phyloP scores from a whole-genome alignment of 2,329 filamentous ascomycete species.

The Orbilia javanica region DNA sequence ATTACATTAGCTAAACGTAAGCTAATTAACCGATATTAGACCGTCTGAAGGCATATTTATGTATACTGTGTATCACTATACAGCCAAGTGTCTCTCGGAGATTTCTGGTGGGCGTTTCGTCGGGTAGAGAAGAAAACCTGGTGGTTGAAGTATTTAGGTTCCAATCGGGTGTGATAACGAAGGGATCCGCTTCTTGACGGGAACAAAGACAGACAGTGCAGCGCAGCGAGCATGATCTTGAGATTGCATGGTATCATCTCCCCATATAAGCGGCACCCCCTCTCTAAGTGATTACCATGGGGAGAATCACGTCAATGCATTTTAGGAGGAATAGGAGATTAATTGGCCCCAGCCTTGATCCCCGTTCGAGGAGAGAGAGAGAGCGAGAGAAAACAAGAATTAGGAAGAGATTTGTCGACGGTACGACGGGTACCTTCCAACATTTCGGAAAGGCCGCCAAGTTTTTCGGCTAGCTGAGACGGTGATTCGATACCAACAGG shows the following conservation, averaged over 20 bases:
- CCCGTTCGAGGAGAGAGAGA: too few species aligned
- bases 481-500: slow-evolving; percentile 29
- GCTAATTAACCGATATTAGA: neutral
- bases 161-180: slow-evolving; percentile 28
- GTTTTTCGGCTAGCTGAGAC: slow-evolving; percentile 45
- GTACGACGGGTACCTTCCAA: neutral
- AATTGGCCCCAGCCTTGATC: neutral
- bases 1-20: neutral
- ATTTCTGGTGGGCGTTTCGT: neutral
- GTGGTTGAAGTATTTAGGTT: neutral
- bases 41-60: neutral
- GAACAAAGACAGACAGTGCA: neutral
- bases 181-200: slow-evolving; percentile 9
- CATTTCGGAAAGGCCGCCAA: slow-evolving; percentile 30
- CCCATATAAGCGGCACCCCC: neutral
- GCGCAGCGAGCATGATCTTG: neutral
- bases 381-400: neutral
- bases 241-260: neutral
- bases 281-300: neutral
- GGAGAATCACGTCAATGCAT: neutral
- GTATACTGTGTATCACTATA: neutral
- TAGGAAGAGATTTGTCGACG: neutral
- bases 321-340: neutral
- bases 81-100: neutral
- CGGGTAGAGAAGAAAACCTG: slow-evolving; percentile 2